phyloP scores from a whole-genome alignment of 306 rosid genomes.

The Trifolium pratense region DNA sequence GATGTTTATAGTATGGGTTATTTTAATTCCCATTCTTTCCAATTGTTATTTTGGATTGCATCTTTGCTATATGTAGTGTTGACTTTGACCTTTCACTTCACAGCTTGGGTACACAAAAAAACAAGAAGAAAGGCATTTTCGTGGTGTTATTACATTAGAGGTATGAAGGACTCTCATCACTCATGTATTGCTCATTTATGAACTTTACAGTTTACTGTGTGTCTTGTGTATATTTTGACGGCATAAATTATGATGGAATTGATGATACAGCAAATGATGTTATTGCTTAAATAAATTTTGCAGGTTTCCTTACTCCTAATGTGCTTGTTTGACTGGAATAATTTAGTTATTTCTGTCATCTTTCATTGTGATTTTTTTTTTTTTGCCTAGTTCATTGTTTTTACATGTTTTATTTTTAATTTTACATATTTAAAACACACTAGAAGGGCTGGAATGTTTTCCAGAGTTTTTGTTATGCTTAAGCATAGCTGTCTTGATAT shows the following conservation, averaged over 20 bases:
- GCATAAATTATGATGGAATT: too few relatives aligned
- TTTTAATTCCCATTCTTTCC: background rate
- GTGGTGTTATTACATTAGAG: constrained; percentile 93
- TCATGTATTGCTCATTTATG: background rate
- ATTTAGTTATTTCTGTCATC: too few relatives aligned
- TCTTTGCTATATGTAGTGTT: constrained; percentile 32
- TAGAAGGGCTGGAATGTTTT: too few relatives aligned
- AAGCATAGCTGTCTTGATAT: constrained; percentile 10
- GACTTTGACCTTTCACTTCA: constrained; percentile 40
- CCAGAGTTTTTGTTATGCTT: background rate
- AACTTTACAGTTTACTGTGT: background rate
- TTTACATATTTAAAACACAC: too few relatives aligned
- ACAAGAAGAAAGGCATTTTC: constrained; percentile 90
- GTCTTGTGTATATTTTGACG: too few relatives aligned
- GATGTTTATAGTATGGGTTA: constrained; percentile 1
- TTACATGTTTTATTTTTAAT: too few relatives aligned
- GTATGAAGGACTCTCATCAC: constrained; percentile 49
- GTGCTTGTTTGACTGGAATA: too few relatives aligned
- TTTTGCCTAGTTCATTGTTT: too few relatives aligned
- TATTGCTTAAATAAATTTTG: too few relatives aligned
- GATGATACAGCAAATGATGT: too few relatives aligned
- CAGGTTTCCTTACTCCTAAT: too few relatives aligned
- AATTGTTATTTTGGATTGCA: constrained; percentile 1
- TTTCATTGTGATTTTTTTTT: too few relatives aligned
- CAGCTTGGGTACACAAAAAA: constrained; percentile 98